Conservation (phyloP, 2,329 filamentous ascomycete genomes). For the Neonectria coccinea region DNA sequence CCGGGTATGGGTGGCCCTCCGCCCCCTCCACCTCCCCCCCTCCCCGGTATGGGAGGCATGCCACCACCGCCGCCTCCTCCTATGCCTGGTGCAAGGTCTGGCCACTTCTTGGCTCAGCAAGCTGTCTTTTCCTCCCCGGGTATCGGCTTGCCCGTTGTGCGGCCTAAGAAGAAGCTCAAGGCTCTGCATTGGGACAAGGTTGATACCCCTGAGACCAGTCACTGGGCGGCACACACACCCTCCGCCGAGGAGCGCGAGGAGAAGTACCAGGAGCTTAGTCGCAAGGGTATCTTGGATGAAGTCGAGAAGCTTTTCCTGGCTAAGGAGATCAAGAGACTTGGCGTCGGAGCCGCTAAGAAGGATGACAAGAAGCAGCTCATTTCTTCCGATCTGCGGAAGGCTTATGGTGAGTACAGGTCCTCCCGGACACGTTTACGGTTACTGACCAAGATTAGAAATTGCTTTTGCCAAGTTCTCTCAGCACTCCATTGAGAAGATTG, state of each 20-base stretch:
- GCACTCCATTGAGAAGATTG: slow-evolving; percentile 83
- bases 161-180: slow-evolving; percentile 99
- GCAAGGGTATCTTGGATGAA: slow-evolving; percentile 95
- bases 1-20: slow-evolving; percentile 33
- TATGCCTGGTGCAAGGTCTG: slow-evolving; percentile 76
- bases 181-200: slow-evolving; percentile 99
- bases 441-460: slow-evolving; percentile 71
- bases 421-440: neutral
- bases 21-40: slow-evolving; percentile 55
- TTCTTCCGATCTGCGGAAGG: slow-evolving; percentile 87
- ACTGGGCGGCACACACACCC: slow-evolving; percentile 89
- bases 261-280: slow-evolving; percentile 92
- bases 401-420: slow-evolving; percentile 71
- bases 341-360: slow-evolving; percentile 77
- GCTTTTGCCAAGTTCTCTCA: slow-evolving; percentile 94
- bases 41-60: slow-evolving; percentile 55
- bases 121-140: slow-evolving; percentile 66
- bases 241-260: slow-evolving; percentile 92
- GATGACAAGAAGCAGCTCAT: slow-evolving; percentile 99
- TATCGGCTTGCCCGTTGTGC: slow-evolving; percentile 80
- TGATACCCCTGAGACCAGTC: slow-evolving; percentile 88
- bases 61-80: slow-evolving; percentile 71
- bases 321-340: slow-evolving; percentile 93
- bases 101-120: slow-evolving; percentile 79
- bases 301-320: slow-evolving; percentile 98